A percentile compares a stretch with the other conserved stretches of the same genome.
Conservation (phyloP, 306 rosid species). For the Quercus mongolica region DNA sequence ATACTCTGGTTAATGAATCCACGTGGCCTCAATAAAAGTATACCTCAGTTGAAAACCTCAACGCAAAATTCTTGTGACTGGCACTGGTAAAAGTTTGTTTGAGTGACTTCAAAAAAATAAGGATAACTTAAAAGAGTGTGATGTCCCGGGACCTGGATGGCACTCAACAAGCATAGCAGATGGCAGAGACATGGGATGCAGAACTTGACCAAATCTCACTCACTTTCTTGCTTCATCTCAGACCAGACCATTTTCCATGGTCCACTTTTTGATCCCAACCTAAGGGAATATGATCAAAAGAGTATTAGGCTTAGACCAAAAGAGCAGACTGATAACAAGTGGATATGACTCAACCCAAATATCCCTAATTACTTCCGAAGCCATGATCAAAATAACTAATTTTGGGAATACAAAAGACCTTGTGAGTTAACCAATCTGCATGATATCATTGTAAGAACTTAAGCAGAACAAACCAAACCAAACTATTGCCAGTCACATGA, state of each 20-base stretch:
- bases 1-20: conserved; percentile 1
- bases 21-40: background rate
- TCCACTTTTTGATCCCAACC: conserved; percentile 77
- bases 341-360: background rate
- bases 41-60: background rate
- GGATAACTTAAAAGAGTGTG: conserved; percentile 14
- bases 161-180: conserved; percentile 6
- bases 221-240: conserved; percentile 38
- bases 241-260: conserved; percentile 78
- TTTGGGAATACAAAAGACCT: background rate
- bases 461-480: background rate
- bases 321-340: background rate
- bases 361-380: background rate
- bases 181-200: conserved; percentile 3
- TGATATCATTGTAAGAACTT: background rate
- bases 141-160: conserved; percentile 1
- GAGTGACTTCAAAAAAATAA: background rate
- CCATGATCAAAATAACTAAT: background rate
- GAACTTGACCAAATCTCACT: conserved; percentile 18
- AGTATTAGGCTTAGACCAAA: background rate
- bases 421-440: background rate
- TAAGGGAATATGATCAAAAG: conserved; percentile 13
- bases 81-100: conserved; percentile 6
- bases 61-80: background rate
- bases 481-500: background rate